phyloP scores from a whole-genome alignment of 2,329 filamentous ascomycete species.

The Trichoderma koningiopsis region DNA sequence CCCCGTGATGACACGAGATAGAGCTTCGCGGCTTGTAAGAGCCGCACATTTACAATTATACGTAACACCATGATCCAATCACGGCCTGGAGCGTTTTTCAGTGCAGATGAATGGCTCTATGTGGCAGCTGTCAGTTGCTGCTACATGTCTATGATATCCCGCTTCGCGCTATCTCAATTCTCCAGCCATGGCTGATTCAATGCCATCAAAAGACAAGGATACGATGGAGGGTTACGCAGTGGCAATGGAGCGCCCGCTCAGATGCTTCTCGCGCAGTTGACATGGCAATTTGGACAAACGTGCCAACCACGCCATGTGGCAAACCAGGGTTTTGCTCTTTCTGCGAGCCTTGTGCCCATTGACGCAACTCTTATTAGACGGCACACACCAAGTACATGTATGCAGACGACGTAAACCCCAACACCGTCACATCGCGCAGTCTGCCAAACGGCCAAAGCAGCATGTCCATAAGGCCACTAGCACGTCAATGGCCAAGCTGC shows the following conservation, averaged over 20 bases:
- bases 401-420: not conserved
- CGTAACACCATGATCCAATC: not conserved
- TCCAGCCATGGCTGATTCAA: not conserved
- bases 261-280: not conserved
- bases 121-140: not conserved
- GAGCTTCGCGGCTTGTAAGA: slow-evolving; percentile 6
- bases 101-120: not conserved
- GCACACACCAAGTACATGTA: not conserved
- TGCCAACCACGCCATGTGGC: slow-evolving; percentile 6
- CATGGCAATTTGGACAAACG: not conserved
- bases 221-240: not conserved
- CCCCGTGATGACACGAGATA: slow-evolving; percentile 1
- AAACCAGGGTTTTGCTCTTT: not conserved
- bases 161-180: not conserved
- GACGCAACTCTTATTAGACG: not conserved
- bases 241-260: not conserved
- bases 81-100: not conserved
- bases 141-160: not conserved
- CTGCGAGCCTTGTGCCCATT: not conserved
- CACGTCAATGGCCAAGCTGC: not conserved
- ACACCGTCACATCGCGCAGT: not conserved
- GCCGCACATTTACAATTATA: not conserved
- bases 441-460: not conserved
- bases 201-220: not conserved
- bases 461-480: not conserved